Conservation (phyloP, 2,329 filamentous ascomycete genomes). For the Pyricularia grisea region DNA sequence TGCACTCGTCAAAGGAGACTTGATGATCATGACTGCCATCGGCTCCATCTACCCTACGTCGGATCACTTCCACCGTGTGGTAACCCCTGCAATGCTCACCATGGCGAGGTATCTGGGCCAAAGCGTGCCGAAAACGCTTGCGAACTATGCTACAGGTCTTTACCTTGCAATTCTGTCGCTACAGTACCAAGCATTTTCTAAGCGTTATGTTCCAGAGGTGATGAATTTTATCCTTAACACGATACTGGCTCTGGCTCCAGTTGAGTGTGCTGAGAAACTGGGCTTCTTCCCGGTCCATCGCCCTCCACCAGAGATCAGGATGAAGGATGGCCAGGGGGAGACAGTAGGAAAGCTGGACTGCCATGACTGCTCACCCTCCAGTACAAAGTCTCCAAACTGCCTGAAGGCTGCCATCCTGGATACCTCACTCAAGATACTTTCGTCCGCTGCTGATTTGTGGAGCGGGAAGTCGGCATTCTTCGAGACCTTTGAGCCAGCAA, state of each 20-base stretch:
- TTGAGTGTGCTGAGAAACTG: slow-evolving; percentile 31
- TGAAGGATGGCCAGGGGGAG: slow-evolving; percentile 31
- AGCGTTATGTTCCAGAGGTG: slow-evolving; percentile 82
- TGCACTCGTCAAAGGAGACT: slow-evolving; percentile 55
- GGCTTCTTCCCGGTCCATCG: slow-evolving; percentile 55
- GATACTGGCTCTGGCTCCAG: slow-evolving; percentile 56
- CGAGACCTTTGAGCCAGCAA: slow-evolving; percentile 66
- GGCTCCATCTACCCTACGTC: slow-evolving; percentile 85
- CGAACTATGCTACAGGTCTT: slow-evolving; percentile 63
- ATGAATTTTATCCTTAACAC: slow-evolving; percentile 74
- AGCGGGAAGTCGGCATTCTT: slow-evolving; percentile 60
- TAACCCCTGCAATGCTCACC: slow-evolving; percentile 81
- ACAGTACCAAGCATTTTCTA: slow-evolving; percentile 75
- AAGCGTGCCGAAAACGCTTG: slow-evolving; percentile 54
- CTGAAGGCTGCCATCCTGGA: slow-evolving; percentile 50
- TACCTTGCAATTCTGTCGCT: slow-evolving; percentile 72
- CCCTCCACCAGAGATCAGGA: slow-evolving; percentile 39
- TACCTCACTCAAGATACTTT: slow-evolving; percentile 56
- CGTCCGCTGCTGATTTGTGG: slow-evolving; percentile 65
- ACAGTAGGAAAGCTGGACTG: slow-evolving; percentile 46
- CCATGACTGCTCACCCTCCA: slow-evolving; percentile 35
- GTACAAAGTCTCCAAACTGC: slow-evolving; percentile 5
- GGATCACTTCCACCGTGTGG: slow-evolving; percentile 93
- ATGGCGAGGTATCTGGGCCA: slow-evolving; percentile 78
- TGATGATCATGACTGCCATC: slow-evolving; percentile 76